Conservation (phyloP, 2,329 filamentous ascomycete genomes). For the Dissoconium aciculare region DNA sequence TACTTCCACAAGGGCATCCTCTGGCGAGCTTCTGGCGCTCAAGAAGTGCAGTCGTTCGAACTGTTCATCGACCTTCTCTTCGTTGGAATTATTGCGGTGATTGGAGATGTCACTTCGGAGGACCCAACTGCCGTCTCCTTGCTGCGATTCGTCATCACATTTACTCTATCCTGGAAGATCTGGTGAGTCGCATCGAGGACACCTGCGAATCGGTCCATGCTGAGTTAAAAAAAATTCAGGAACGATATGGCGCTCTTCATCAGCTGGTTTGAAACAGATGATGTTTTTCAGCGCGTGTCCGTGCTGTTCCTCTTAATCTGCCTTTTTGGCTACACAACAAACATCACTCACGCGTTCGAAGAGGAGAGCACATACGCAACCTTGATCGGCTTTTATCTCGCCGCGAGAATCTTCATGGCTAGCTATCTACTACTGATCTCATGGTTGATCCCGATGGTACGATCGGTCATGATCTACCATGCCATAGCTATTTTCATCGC, state of each 20-base stretch:
- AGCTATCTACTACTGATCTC: slow-evolving; percentile 35
- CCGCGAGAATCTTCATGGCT: slow-evolving; percentile 39
- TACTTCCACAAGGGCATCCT: slow-evolving; percentile 52
- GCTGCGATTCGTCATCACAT: slow-evolving; percentile 44
- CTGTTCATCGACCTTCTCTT: slow-evolving; percentile 51
- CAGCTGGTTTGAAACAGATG: slow-evolving; percentile 27
- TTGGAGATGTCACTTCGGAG: slow-evolving; percentile 46
- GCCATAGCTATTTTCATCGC: slow-evolving; percentile 34
- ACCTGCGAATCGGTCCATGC: too few species aligned
- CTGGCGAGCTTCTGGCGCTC: slow-evolving; percentile 44
- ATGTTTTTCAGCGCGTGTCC: slow-evolving; percentile 43
- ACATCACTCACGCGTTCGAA: slow-evolving; percentile 43
- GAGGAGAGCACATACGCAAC: slow-evolving; percentile 38
- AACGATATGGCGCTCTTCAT: slow-evolving; percentile 1
- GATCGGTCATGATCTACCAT: slow-evolving; percentile 39
- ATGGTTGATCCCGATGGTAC: slow-evolving; percentile 42
- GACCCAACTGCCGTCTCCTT: slow-evolving; percentile 40
- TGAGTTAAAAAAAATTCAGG: too few species aligned
- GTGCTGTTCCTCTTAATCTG: slow-evolving; percentile 47
- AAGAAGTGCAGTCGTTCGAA: slow-evolving; percentile 50
- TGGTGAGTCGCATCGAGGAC: too few species aligned
- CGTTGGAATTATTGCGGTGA: slow-evolving; percentile 49
- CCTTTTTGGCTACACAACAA: slow-evolving; percentile 48
- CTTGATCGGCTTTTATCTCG: slow-evolving; percentile 46
- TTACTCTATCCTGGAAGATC: slow-evolving; percentile 49